Evolutionary conservation across 2,329 filamentous ascomycete species (phyloP).

Genomic region (Aotearoamyces nothofagi): DNA sequence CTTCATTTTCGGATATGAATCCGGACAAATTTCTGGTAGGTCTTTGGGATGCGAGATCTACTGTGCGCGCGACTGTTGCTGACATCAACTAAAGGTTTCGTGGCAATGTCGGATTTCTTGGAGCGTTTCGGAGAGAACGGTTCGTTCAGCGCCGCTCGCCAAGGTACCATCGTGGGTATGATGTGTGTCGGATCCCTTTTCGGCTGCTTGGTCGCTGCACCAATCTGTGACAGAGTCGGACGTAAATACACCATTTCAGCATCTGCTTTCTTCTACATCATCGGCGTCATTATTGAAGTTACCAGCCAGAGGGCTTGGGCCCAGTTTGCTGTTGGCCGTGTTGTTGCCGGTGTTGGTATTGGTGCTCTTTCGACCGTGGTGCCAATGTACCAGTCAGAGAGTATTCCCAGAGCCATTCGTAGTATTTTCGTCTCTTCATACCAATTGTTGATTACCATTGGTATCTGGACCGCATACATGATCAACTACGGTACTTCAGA

Average conservation of each 20-base stretch:
- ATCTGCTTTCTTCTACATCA: slow-evolving; percentile 44
- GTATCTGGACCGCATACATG: slow-evolving; percentile 44
- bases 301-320: slow-evolving; percentile 40
- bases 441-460: slow-evolving; percentile 55
- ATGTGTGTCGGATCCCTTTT: slow-evolving; percentile 43
- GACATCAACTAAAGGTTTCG: slow-evolving; percentile 36
- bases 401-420: slow-evolving; percentile 46
- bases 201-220: slow-evolving; percentile 41
- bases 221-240: slow-evolving; percentile 44
- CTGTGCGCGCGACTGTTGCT: neutral
- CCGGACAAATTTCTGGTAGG: slow-evolving; percentile 30
- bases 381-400: slow-evolving; percentile 56
- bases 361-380: slow-evolving; percentile 48
- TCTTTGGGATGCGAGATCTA: too few species aligned
- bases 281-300: slow-evolving; percentile 51
- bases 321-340: slow-evolving; percentile 48
- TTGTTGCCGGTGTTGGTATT: slow-evolving; percentile 51
- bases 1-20: slow-evolving; percentile 35
- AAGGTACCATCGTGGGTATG: slow-evolving; percentile 49
- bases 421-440: slow-evolving; percentile 49
- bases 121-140: slow-evolving; percentile 33
- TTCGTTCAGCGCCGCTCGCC: slow-evolving; percentile 38
- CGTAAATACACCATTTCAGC: slow-evolving; percentile 46
- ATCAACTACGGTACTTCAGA: slow-evolving; percentile 45
- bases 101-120: slow-evolving; percentile 41